Base-by-base conservation (phyloP, 2,329 filamentous ascomycete genomes). In the Colletotrichum zoysiae region DNA sequence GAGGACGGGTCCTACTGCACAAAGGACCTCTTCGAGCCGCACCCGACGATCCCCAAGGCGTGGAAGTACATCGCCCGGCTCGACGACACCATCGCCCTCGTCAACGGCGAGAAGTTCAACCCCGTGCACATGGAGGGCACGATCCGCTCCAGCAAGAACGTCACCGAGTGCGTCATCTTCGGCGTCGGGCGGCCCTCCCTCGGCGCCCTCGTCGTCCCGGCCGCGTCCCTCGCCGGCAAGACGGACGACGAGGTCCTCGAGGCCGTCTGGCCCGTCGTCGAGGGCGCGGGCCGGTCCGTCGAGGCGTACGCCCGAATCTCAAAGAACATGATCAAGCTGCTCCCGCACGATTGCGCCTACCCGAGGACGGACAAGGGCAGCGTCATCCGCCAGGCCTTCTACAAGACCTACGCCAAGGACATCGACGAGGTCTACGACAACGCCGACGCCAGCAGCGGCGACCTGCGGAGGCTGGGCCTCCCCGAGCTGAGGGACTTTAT, bases 91-190 rank as follows among this genome's bases (percentile, higher is more conserved):
- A 84, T 92, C 46, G 88, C 87, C 0, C 82, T 93, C 5, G 81
- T 88, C 12, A 92, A 90, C 8, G 90, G 91, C 2, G 92, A 92
- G 81, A 93, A 92, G 74, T 91, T 92, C 71, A 89, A 92, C 74
- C 90, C 90, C 1, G 86, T 87, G 1, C 87, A 88, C 0, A 77
- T 92, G 3, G 91, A 93, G 77, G 86, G 84, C 2, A 83, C 82
- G 0, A 84, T 92, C 5, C 78, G 84, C 1, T 84, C 84, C 0
- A 77, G 78, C 14, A 74, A 78, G 1, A 38, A 85, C 1, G 74
- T 92, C 0, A 77, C 81, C 2, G 89, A 91, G 68, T 86, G 86
- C 0, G 78, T 92, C 30, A 84, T 92, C 12, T 91, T 92, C 75
- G 91, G 91, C 0, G 85, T 86, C n/a, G 86, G 86, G 0, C 80